These are phyloP conservation scores for Pseudotsuga menziesii DNA, from an alignment of 75 land plant genomes.

Conservation along the genomic window DNA sequence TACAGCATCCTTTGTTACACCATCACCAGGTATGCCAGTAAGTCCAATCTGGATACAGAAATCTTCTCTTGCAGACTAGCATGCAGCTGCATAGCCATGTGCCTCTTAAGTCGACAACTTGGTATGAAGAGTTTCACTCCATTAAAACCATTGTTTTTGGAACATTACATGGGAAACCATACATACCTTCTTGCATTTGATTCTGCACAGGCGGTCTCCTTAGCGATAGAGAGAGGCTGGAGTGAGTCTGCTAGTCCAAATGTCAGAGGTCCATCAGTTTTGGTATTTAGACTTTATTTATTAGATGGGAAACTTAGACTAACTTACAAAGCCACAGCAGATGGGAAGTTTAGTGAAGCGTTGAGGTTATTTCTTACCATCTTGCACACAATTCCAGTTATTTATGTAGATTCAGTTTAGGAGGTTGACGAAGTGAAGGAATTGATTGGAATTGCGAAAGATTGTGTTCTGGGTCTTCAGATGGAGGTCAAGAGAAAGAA, in stretches of 20 bases:
- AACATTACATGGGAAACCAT: conserved; percentile 38
- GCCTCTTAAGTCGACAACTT: conserved; percentile 37
- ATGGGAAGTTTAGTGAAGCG: conserved; percentile 61
- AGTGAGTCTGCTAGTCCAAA: conserved; percentile 24
- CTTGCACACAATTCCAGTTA: conserved; percentile 53
- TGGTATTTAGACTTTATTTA: conserved; percentile 26
- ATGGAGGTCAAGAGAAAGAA: conserved; percentile 69
- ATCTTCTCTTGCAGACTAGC: conserved; percentile 45
- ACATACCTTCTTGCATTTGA: conserved; percentile 31
- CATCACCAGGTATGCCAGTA: conserved; percentile 31
- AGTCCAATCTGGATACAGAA: conserved; percentile 45
- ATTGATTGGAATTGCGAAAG: conserved; percentile 48
- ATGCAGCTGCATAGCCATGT: conserved; percentile 54
- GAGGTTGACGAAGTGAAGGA: conserved; percentile 71
- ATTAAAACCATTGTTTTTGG: conserved; percentile 25
- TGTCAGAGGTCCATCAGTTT: conserved; percentile 27
- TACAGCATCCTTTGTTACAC: conserved; percentile 22
- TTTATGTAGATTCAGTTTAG: conserved; percentile 56
- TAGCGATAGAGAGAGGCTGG: conserved; percentile 45
- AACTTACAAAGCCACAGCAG: conserved; percentile 58
- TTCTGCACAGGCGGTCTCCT: conserved; percentile 24
- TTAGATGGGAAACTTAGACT: conserved; percentile 43
- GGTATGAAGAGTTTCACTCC: conserved; percentile 45
- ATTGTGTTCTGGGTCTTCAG: conserved; percentile 51
- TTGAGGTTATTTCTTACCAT: conserved; percentile 44